Percentiles rank a stretch among this genome's conserved stretches.
Evolutionary conservation across 345 rosid genomes (phyloP).

Genomic region (Psidium guajava): DNA sequence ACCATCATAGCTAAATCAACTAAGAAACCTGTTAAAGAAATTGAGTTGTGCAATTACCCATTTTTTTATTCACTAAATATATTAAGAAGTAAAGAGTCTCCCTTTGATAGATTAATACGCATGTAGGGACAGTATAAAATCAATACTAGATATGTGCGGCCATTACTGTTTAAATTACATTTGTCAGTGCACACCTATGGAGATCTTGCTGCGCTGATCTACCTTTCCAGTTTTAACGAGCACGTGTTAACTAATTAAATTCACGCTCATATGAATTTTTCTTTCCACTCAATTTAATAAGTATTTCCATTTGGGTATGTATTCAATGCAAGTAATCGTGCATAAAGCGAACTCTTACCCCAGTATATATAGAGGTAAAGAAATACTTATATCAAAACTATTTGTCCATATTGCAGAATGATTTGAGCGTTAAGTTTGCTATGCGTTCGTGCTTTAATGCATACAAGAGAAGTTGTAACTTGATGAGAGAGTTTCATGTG

Average conservation of each 20-base stretch:
- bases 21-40: background rate
- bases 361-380: background rate
- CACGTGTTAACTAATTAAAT: background rate
- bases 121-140: background rate
- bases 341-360: background rate
- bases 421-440: background rate
- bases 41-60: background rate
- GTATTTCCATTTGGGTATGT: background rate
- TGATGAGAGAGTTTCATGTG: constrained; percentile 30
- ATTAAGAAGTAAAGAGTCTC: background rate
- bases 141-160: background rate
- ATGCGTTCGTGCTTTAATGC: constrained; percentile 18
- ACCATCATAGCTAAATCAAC: background rate
- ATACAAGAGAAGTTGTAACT: constrained; percentile 11
- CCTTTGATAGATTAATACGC: background rate
- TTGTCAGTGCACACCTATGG: background rate
- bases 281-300: background rate
- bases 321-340: background rate
- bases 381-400: background rate
- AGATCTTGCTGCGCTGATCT: background rate
- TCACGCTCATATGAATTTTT: background rate
- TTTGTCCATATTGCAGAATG: background rate
- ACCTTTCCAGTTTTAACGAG: background rate
- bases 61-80: background rate
- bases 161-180: background rate